Evolutionary conservation across 345 rosid species (phyloP), one percentile per base, ranked within the genome.

Genomic region (Populus tremula): DNA sequence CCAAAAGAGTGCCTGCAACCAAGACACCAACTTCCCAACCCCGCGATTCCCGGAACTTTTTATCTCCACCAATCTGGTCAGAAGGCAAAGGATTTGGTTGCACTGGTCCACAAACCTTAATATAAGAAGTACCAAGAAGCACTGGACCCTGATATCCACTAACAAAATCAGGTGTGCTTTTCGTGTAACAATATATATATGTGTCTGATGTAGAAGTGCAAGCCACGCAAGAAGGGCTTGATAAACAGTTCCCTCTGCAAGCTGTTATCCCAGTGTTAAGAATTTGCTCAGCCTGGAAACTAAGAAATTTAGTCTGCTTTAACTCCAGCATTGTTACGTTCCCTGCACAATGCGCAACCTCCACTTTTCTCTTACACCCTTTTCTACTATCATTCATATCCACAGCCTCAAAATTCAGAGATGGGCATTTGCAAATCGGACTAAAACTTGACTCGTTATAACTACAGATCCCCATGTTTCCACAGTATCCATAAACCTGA

Each of bases 391-490:
- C 90, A 69, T 78, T 78, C 64, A 45, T 81, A 86, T 90, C 90
- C 69, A 85, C 17, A 33, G 31, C 78, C 77, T 88, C 91, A 64
- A 90, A 92, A 80, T 92, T 90, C 72, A 49, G 84, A 80, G 90
- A 88, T 5, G 91, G 90, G 79, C 97, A 92, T n/a, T 41, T 80
- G 66, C 93, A 92, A 72, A 86, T 64, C 2, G 94, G 91, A 79
- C 50, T 72, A 0, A 79, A 77, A 68, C 59, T 76, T 20, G 65
- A 9, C 6, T 81, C 84, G 3, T 78, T 76, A 73, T 90, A 89
- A 78, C 87, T 86, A 67, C 94, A 92, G 41, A 90, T 86, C 76
- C 93, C 93, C 62, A 85, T 77, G 79, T 83, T 76, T 0, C 94
- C 97, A 75, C 94, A 89, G 12, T 77, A 90, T 1, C 93, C 94